phyloP scores from a whole-genome alignment of 2,329 filamentous ascomycete genomes.

The Alternaria angustiovoidea region DNA sequence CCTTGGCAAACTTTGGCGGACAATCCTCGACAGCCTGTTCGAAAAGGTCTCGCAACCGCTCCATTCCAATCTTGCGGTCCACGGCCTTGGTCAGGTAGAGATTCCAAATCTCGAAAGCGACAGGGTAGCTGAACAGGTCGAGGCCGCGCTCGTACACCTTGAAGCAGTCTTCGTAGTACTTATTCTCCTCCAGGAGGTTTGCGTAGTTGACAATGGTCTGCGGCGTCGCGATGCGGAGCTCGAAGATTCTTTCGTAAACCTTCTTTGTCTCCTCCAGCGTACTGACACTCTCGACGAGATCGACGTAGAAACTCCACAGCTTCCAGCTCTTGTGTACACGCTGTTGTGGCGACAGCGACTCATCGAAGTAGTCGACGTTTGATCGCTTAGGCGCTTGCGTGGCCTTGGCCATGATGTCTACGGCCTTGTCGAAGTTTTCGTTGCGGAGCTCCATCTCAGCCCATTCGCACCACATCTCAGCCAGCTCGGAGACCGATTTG shows the following conservation, averaged over 20 bases:
- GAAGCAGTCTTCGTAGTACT: conserved; percentile 97
- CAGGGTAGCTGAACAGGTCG: conserved; percentile 97
- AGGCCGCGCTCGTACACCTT: conserved; percentile 95
- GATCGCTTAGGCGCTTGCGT: conserved; percentile 96
- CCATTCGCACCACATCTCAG: conserved; percentile 99
- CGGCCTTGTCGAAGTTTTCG: conserved; percentile 93
- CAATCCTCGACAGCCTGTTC: conserved; percentile 96
- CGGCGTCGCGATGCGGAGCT: conserved; percentile 95
- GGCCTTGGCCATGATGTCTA: conserved; percentile 96
- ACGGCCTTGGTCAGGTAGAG: conserved; percentile 97
- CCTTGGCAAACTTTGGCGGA: conserved; percentile 94
- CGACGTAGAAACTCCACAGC: conserved; percentile 98
- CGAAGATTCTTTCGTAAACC: conserved; percentile 97
- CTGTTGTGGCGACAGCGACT: conserved; percentile 91
- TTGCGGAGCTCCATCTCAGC: conserved; percentile 96
- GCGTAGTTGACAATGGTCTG: conserved; percentile 99
- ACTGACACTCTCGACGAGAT: conserved; percentile 93
- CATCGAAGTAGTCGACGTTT: conserved; percentile 99
- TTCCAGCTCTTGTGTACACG: conserved; percentile 99
- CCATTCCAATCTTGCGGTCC: conserved; percentile 93
- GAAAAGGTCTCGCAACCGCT: conserved; percentile 91
- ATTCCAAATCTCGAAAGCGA: conserved; percentile 99
- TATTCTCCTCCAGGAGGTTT: conserved; percentile 90
- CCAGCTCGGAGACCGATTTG: conserved; percentile 95
- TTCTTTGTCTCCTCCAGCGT: conserved; percentile 90